These are phyloP conservation scores for Neofusicoccum umdonicola DNA, from an alignment of 2,329 filamentous ascomycete genomes.

Conservation along the genomic window DNA sequence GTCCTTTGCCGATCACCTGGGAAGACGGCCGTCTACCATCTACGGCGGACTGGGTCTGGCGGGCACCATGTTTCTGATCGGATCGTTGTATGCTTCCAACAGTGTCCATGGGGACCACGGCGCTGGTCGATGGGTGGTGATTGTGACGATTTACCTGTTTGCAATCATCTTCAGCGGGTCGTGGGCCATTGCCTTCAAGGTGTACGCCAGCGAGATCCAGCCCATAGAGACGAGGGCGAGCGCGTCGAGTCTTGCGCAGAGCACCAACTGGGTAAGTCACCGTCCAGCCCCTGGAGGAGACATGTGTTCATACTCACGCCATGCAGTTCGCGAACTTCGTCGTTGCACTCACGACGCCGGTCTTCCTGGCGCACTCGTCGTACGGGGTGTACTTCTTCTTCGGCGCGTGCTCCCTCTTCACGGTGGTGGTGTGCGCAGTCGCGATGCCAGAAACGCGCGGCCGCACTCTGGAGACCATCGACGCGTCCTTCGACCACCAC, in stretches of 20 bases:
- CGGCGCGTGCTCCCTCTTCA: constrained; percentile 25
- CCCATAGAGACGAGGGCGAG: constrained; percentile 54
- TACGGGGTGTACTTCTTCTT: constrained; percentile 35
- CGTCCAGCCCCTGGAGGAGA: background rate
- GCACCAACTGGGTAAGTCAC: constrained; percentile 51
- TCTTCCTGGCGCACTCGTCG: constrained; percentile 46
- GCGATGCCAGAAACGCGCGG: constrained; percentile 55
- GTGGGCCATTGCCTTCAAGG: constrained; percentile 56
- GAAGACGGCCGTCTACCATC: constrained; percentile 54
- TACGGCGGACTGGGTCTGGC: constrained; percentile 53
- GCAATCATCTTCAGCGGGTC: constrained; percentile 47
- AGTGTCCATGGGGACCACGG: constrained; percentile 41
- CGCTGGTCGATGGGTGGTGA: constrained; percentile 50
- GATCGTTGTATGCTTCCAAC: constrained; percentile 50
- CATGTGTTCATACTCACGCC: background rate
- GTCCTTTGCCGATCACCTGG: constrained; percentile 57
- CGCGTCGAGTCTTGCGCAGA: constrained; percentile 53
- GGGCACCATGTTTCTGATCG: constrained; percentile 54
- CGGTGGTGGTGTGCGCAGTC: constrained; percentile 26
- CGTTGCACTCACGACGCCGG: constrained; percentile 44
- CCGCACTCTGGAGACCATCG: constrained; percentile 48
- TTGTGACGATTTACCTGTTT: constrained; percentile 51
- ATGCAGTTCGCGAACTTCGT: constrained; percentile 29
- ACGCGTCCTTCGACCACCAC: constrained; percentile 44
- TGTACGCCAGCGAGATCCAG: constrained; percentile 60